Evolutionary conservation across 1,139 yeast species (phyloP).

Genomic region (Zygosaccharomyces pseudobailii): DNA sequence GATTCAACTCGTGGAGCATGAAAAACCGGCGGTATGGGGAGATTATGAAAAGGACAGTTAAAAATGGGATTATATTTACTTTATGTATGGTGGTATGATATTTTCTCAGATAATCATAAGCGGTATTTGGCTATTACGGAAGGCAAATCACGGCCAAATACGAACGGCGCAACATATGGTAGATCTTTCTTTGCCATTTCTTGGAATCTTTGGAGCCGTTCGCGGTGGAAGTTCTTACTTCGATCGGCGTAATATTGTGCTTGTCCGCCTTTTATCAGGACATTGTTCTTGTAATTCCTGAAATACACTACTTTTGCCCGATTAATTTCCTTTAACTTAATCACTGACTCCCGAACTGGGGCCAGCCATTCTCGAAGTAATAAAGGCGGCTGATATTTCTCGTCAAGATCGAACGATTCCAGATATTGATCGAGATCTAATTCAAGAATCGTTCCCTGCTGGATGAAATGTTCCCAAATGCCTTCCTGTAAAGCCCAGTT

Average conservation of each 20-base stretch:
- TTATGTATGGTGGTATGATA: neutral
- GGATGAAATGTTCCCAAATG: constrained; percentile 28
- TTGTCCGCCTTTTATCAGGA: constrained; percentile 16
- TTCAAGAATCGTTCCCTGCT: constrained; percentile 5
- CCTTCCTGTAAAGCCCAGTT: constrained; percentile 33
- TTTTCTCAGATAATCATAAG: constrained; percentile 11
- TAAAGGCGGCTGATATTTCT: neutral
- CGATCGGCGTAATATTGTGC: constrained; percentile 16
- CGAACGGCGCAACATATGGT: constrained; percentile 22
- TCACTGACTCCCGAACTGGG: constrained; percentile 17
- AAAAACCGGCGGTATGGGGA: constrained; percentile 29
- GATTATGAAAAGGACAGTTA: constrained; percentile 24
- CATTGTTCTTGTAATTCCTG: constrained; percentile 14
- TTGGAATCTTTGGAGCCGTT: constrained; percentile 17
- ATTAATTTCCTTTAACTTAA: constrained; percentile 11
- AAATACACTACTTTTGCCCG: constrained; percentile 10
- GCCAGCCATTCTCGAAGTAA: constrained; percentile 19
- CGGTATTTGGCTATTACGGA: constrained; percentile 16
- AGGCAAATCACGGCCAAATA: constrained; percentile 12
- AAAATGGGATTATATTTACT: constrained; percentile 15
- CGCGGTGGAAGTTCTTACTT: constrained; percentile 16
- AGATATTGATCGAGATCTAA: constrained; percentile 7
- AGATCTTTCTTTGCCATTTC: constrained; percentile 17
- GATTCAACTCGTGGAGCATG: constrained; percentile 36
- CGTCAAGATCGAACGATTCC: neutral